Base-by-base conservation (phyloP, 1,284 basidiomycete species). In the Polyporus tsugae region DNA sequence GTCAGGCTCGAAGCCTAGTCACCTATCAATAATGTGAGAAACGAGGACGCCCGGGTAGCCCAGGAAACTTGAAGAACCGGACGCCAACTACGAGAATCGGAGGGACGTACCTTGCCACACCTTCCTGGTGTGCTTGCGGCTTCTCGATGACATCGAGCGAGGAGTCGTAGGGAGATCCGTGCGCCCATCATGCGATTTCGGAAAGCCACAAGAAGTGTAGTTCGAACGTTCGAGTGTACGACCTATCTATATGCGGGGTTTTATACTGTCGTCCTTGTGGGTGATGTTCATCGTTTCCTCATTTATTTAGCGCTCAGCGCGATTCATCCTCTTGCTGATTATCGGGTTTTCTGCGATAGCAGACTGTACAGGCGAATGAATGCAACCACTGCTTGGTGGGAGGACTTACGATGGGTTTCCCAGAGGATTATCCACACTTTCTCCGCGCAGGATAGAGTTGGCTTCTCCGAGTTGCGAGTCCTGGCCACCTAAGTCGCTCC, bases 371-470 rank as follows among this genome's bases (percentile, higher is more conserved):
- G 42, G 49, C 41, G 61, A 72, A 58, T 72, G 71, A 72, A 72
- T 72, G 61, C 38, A 64, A 46, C 55, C 15, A 53, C 53, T 17
- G 36, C 52, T 39, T 63, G 67, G 69, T 72, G 71, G 69, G 71
- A 72, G 71, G 66, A 57, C 62, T 62, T 64, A 52, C 55, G 65
- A 42, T 35, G 29, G 36, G 68, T 73, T 73, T 73, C 66, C 61
- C 72, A 73, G 72, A 73, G 64, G 72, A 73, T 73, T 68, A 57
- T 68, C 72, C 72, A 73, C 44, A 44, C 72, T 73, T 73, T 73
- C 72, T 66, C 72, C 72, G 72, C 17, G 5, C 11, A 11, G 62
- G 69, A 70, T 71, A 72, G 69, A 72, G 69, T 72, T 66, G 62
- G 66, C 44, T 67, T 72, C 71, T 63, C 17, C 29, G 35, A 35